Conservation (phyloP, 2,329 filamentous ascomycete genomes). For the Neoarthrinium moseri region DNA sequence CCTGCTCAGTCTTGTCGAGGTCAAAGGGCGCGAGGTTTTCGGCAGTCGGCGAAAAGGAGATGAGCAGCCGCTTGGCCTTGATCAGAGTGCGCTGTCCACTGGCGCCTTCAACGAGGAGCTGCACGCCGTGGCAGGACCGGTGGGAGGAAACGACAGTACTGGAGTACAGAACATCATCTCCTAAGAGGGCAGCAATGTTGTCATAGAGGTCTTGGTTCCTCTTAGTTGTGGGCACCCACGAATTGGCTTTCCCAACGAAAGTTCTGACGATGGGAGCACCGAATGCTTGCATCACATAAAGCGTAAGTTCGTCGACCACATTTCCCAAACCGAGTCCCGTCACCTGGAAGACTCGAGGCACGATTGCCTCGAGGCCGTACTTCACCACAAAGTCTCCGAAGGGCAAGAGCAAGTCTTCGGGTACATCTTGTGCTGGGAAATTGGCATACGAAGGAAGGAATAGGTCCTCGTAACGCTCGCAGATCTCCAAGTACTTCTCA, state of each 20-base stretch:
- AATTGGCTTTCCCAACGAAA: slow-evolving; percentile 26
- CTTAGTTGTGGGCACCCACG: slow-evolving; percentile 31
- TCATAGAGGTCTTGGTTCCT: slow-evolving; percentile 40
- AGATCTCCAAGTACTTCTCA: slow-evolving; percentile 25
- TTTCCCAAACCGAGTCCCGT: slow-evolving; percentile 43
- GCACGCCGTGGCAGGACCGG: slow-evolving; percentile 26
- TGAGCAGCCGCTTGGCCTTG: slow-evolving; percentile 30
- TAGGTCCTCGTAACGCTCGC: slow-evolving; percentile 28
- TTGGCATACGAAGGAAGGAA: slow-evolving; percentile 33
- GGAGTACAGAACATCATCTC: slow-evolving; percentile 33
- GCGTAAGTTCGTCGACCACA: slow-evolving; percentile 37
- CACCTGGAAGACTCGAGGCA: slow-evolving; percentile 38
- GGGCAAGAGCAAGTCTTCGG: slow-evolving; percentile 43
- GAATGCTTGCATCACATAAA: slow-evolving; percentile 45
- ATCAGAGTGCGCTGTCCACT: slow-evolving; percentile 24
- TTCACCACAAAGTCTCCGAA: slow-evolving; percentile 48
- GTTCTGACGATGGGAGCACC: slow-evolving; percentile 32
- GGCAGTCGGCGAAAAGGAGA: slow-evolving; percentile 33
- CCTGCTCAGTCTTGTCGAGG: slow-evolving; percentile 27
- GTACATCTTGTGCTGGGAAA: slow-evolving; percentile 37
- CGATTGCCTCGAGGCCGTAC: slow-evolving; percentile 40
- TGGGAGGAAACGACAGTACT: slow-evolving; percentile 30
- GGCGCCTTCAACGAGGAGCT: slow-evolving; percentile 26
- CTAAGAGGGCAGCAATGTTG: slow-evolving; percentile 31
- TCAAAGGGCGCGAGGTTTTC: slow-evolving; percentile 29